Base-by-base conservation (phyloP, 2,329 filamentous ascomycete species). In the Colletotrichum cereale region DNA sequence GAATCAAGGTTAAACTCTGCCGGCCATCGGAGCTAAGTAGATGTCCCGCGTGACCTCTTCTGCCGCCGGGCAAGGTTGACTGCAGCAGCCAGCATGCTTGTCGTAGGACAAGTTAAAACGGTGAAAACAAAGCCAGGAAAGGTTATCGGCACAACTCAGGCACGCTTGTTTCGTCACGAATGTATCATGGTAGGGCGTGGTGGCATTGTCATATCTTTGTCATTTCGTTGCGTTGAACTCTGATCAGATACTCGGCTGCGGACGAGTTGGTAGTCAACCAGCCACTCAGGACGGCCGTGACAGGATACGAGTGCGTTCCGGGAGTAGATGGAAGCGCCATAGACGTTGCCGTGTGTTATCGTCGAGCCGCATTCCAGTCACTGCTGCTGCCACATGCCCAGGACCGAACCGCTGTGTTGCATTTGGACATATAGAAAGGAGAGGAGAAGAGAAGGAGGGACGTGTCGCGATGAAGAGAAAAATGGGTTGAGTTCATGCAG, bases 91-190 rank as follows among this genome's bases (percentile, higher is more conserved):
- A 53, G 26, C 42, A 68, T 71, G 68, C 58, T 31, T 68, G 60
- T 47, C 34, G 53, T 64, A 69, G 60, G 61, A 69, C 38, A 29
- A 60, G 65, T 64, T 69, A 47, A 69, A 69, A 72, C 60, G 53
- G 29, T 34, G 36, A 50, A 56, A 31, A 38, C 44, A 69, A 72
- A 65, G 40, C 62, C 40, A 47, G 14, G 36, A 40, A 72, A 69
- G 58, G 44, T 40, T 61, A 69, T 58, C 56, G 24, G 26, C n/a
- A 53, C 58, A 72, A 69, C 58, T 48, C 58, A 50, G 38, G 29
- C n/a, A 44, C 10, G 14, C 10, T 3, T 29, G 44, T 63, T 42
- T 58, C 44, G 34, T 55, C 53, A 36, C 57, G 29, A 31, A 5
- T 21, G 67, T 24, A 56, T 11, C 44, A 24, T 2, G 21, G 42